Evolutionary conservation across 805 yeast species (phyloP).

Genomic region (Barnettozyma botsteinii): DNA sequence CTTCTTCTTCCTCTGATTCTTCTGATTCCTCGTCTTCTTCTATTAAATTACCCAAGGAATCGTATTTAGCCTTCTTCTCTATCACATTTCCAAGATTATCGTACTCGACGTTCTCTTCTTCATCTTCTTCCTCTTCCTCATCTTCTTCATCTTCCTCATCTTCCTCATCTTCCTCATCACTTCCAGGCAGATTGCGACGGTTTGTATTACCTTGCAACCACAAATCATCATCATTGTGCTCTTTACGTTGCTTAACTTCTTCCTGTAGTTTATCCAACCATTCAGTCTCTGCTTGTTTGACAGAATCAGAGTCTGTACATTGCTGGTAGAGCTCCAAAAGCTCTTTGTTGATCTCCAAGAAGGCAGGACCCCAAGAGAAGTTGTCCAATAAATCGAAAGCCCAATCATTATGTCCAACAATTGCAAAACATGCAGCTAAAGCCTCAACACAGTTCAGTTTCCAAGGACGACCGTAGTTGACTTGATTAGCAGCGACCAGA

Average conservation of each 20-base stretch:
- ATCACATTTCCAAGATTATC: conserved; percentile 15
- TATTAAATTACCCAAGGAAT: conserved; percentile 22
- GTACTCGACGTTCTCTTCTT: conserved; percentile 13
- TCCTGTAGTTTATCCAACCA: conserved; percentile 67
- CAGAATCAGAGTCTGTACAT: conserved; percentile 77
- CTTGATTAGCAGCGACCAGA: conserved; percentile 93
- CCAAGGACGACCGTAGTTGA: conserved; percentile 96
- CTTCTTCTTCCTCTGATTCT: conserved; percentile 8
- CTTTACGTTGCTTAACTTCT: conserved; percentile 60
- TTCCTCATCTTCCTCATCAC: conserved; percentile 19
- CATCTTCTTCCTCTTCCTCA: conserved; percentile 19
- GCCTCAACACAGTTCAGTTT: conserved; percentile 95
- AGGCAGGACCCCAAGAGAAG: conserved; percentile 92
- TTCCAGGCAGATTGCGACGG: conserved; percentile 32
- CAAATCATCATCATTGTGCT: conserved; percentile 50
- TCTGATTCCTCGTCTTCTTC: conserved; percentile 7
- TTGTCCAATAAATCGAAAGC: conserved; percentile 69
- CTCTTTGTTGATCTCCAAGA: conserved; percentile 76
- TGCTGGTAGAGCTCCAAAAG: conserved; percentile 64
- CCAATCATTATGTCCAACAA: conserved; percentile 88
- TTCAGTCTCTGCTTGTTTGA: conserved; percentile 62
- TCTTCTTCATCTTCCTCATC: conserved; percentile 21
- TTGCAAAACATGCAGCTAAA: conserved; percentile 92
- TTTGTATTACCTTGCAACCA: conserved; percentile 81
- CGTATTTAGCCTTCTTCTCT: conserved; percentile 1